Evolutionary conservation across 2,329 filamentous ascomycete species (phyloP).

Genomic region (Fusarium torreyae): DNA sequence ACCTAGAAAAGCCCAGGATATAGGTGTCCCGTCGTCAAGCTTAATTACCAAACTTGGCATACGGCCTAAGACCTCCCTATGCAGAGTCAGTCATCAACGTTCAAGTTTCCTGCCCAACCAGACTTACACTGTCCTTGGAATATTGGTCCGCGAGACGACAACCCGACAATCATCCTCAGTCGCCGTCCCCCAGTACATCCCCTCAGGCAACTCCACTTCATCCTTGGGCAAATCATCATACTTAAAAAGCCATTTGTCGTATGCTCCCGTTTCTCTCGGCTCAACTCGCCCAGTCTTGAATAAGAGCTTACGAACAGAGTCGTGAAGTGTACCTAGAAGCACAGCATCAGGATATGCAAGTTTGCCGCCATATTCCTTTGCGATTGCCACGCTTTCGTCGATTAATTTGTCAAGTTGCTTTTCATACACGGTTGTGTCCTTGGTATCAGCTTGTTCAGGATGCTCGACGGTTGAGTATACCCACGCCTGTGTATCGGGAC

Average conservation of each 20-base stretch:
- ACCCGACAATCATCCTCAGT: slow-evolving; percentile 67
- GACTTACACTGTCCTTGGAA: slow-evolving; percentile 67
- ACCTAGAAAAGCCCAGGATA: slow-evolving; percentile 77
- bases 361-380: slow-evolving; percentile 40
- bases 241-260: slow-evolving; percentile 73
- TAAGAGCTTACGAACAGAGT: slow-evolving; percentile 49
- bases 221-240: slow-evolving; percentile 60
- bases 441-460: slow-evolving; percentile 7
- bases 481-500: slow-evolving; percentile 76
- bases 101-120: accelerated
- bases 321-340: slow-evolving; percentile 56
- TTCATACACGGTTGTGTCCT: slow-evolving; percentile 46
- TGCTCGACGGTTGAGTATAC: slow-evolving; percentile 70
- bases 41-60: slow-evolving; percentile 66
- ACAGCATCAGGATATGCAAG: slow-evolving; percentile 50
- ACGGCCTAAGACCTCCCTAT: slow-evolving; percentile 59
- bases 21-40: slow-evolving; percentile 61
- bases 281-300: slow-evolving; percentile 47
- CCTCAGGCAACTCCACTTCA: slow-evolving; percentile 57
- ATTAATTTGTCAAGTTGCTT: slow-evolving; percentile 55
- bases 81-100: background rate
- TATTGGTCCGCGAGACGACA: slow-evolving; percentile 69
- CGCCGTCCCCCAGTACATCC: slow-evolving; percentile 70
- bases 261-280: slow-evolving; percentile 51
- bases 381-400: slow-evolving; percentile 50